These are phyloP conservation scores for Penicillium fuscoglaucum DNA, from an alignment of 2,329 filamentous ascomycete genomes.

Conservation along the genomic window DNA sequence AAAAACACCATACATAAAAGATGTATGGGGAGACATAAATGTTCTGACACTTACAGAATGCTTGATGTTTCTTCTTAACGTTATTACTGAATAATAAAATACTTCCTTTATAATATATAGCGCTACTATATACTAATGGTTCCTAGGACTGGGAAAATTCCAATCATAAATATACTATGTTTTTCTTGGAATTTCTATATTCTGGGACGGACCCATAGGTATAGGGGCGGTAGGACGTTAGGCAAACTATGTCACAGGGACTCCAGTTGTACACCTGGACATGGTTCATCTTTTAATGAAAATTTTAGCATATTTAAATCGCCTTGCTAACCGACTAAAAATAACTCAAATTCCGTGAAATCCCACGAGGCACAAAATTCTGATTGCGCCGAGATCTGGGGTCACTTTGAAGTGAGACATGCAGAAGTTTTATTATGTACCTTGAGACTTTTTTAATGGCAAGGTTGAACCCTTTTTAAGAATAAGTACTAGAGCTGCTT, in stretches of 20 bases:
- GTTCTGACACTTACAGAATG: too few species aligned
- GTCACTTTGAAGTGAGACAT: conserved; percentile 5
- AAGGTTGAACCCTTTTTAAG: not conserved
- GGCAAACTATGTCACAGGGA: not conserved
- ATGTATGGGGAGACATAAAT: too few species aligned
- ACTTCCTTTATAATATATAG: too few species aligned
- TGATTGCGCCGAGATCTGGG: conserved; percentile 1
- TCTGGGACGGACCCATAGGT: too few species aligned
- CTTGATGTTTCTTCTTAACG: too few species aligned
- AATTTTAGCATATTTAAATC: not conserved
- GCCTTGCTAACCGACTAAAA: conserved; percentile 2
- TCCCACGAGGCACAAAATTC: conserved; percentile 1
- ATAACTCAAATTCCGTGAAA: not conserved
- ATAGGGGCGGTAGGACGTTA: too few species aligned
- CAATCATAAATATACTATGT: too few species aligned
- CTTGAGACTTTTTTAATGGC: not conserved
- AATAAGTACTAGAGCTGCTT: not conserved
- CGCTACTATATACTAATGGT: too few species aligned
- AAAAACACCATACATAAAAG: too few species aligned
- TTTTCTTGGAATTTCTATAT: too few species aligned
- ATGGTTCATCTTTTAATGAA: not conserved
- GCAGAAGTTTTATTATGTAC: not conserved
- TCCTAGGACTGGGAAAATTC: too few species aligned
- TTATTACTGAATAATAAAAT: too few species aligned
- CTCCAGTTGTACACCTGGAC: not conserved